These are phyloP conservation scores for Alternaria infectoria DNA, from an alignment of 2,329 filamentous ascomycete genomes.

Conservation along the genomic window DNA sequence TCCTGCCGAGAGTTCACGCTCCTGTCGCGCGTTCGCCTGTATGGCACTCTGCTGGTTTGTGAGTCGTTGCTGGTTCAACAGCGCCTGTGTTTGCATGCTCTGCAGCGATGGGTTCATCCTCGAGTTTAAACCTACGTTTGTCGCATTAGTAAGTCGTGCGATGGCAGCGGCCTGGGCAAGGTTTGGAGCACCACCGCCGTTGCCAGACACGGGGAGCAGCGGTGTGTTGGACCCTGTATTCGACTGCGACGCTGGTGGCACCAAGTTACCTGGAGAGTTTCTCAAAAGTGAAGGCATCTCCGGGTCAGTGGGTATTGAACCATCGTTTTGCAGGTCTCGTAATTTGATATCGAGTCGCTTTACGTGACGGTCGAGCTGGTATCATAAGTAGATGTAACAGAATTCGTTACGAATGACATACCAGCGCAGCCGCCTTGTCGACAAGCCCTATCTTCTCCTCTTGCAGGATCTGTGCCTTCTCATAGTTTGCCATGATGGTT, in stretches of 20 bases:
- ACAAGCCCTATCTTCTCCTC: constrained; percentile 76
- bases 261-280: constrained; percentile 56
- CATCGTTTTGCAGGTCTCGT: constrained; percentile 64
- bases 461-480: constrained; percentile 72
- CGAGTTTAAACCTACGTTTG: constrained; percentile 40
- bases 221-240: constrained; percentile 57
- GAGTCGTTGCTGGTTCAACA: constrained; percentile 47
- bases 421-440: constrained; percentile 67
- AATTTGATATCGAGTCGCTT: constrained; percentile 68
- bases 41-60: constrained; percentile 42
- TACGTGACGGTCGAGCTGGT: constrained; percentile 65
- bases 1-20: constrained; percentile 62
- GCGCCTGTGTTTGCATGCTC: constrained; percentile 46
- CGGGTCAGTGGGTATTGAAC: constrained; percentile 64
- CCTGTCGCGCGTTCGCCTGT: constrained; percentile 44
- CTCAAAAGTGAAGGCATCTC: constrained; percentile 64
- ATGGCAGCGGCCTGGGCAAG: constrained; percentile 59
- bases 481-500: constrained; percentile 71
- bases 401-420: constrained; percentile 48
- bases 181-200: constrained; percentile 60
- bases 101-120: constrained; percentile 41
- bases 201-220: constrained; percentile 62
- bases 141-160: constrained; percentile 47
- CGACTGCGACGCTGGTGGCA: constrained; percentile 55
- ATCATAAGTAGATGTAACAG: constrained; percentile 16